phyloP scores from a whole-genome alignment of 495 filamentous ascomycete species.

The Bacidia gigantensis region DNA sequence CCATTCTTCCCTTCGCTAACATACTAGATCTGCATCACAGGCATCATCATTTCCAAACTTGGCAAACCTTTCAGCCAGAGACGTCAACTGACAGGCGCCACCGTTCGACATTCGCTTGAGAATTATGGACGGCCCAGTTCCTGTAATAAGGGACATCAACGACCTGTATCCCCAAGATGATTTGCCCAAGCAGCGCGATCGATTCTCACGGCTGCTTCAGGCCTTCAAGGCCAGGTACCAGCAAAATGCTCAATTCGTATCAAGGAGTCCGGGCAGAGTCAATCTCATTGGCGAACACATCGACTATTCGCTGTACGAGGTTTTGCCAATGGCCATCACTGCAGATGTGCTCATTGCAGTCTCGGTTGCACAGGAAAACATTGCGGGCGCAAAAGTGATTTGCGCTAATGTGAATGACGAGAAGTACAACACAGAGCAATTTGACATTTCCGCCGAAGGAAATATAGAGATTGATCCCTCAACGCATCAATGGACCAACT shows the following conservation, averaged over 20 bases:
- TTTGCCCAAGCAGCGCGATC: slow-evolving; percentile 37
- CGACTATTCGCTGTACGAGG: slow-evolving; percentile 93
- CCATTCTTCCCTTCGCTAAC: neutral
- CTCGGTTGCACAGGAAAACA: slow-evolving; percentile 3
- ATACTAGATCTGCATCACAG: no score
- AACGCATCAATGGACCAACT: slow-evolving; percentile 90
- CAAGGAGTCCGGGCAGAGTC: slow-evolving; percentile 83
- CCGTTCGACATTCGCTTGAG: slow-evolving; percentile 11
- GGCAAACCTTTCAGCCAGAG: no score
- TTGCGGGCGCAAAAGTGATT: slow-evolving; percentile 35
- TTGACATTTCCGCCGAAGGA: slow-evolving; percentile 50
- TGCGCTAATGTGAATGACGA: slow-evolving; percentile 66
- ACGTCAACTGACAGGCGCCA: no score
- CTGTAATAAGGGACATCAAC: slow-evolving; percentile 41
- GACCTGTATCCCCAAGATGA: slow-evolving; percentile 58
- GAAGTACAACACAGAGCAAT: slow-evolving; percentile 66
- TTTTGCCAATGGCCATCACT: slow-evolving; percentile 87
- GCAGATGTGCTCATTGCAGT: slow-evolving; percentile 85
- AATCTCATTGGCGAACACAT: slow-evolving; percentile 99
- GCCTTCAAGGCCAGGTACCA: slow-evolving; percentile 64
- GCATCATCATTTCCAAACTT: neutral
- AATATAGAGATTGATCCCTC: slow-evolving; percentile 72
- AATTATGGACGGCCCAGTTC: slow-evolving; percentile 45
- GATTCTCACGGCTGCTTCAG: slow-evolving; percentile 60
- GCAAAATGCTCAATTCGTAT: slow-evolving; percentile 61